These are phyloP conservation scores for Ambrosia trifida DNA, from an alignment of 129 eudicot genomes.

Conservation along the genomic window DNA sequence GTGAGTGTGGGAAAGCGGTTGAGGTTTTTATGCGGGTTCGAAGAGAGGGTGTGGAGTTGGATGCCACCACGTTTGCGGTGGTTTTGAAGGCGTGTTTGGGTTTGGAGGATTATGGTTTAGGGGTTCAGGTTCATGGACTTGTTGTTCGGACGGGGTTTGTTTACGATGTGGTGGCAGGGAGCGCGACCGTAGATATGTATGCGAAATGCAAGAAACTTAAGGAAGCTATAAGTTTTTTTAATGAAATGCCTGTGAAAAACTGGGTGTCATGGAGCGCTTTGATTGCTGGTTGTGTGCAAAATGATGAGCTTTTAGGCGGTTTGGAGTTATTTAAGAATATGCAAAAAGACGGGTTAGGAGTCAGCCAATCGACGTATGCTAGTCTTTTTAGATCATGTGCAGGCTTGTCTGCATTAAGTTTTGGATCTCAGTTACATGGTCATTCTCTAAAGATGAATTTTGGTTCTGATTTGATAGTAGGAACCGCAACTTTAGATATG, in stretches of 20 bases:
- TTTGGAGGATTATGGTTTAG: slow-evolving; percentile 54
- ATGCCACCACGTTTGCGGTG: slow-evolving; percentile 72
- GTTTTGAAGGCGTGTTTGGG: slow-evolving; percentile 66
- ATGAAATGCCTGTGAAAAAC: slow-evolving; percentile 66
- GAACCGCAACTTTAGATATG: slow-evolving; percentile 83
- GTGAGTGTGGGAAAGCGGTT: slow-evolving; percentile 44
- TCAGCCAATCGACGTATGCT: slow-evolving; percentile 76
- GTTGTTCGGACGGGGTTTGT: slow-evolving; percentile 53
- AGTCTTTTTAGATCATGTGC: slow-evolving; percentile 75
- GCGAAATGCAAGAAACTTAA: slow-evolving; percentile 64
- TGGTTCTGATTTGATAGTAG: slow-evolving; percentile 63
- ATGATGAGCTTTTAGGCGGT: slow-evolving; percentile 50
- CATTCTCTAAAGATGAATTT: slow-evolving; percentile 73
- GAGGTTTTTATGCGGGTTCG: slow-evolving; percentile 51
- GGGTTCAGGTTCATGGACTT: slow-evolving; percentile 66
- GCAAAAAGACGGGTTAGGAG: slow-evolving; percentile 74
- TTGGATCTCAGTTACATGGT: slow-evolving; percentile 75
- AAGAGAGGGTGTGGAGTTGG: slow-evolving; percentile 43
- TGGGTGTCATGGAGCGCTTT: slow-evolving; percentile 93
- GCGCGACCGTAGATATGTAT: slow-evolving; percentile 87
- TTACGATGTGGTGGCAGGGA: slow-evolving; percentile 68
- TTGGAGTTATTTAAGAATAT: slow-evolving; percentile 64
- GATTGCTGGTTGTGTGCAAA: slow-evolving; percentile 75
- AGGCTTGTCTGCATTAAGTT: slow-evolving; percentile 41
- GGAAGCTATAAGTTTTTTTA: slow-evolving; percentile 53